Conservation (phyloP, 2,329 filamentous ascomycete species). For the Colletotrichum orchidophilum region DNA sequence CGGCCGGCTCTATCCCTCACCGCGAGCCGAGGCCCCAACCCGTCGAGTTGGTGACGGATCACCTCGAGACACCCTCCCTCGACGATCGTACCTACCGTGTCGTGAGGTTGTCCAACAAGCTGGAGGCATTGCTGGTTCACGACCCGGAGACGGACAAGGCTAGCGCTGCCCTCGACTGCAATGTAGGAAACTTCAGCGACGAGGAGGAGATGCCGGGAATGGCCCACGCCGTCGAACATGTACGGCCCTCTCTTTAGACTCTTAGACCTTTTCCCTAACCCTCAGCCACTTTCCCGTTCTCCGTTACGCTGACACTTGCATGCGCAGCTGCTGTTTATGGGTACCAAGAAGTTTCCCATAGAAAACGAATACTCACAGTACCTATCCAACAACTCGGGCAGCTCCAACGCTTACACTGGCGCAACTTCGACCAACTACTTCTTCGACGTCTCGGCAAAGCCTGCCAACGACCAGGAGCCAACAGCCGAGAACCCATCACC, state of each 20-base stretch:
- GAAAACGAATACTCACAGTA: constrained; percentile 98
- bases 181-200: constrained; percentile 96
- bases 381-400: constrained; percentile 87
- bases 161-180: constrained; percentile 92
- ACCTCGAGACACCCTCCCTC: constrained; percentile 82
- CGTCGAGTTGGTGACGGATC: constrained; percentile 67
- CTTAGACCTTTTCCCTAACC: neutral
- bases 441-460: constrained; percentile 90
- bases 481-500: constrained; percentile 66
- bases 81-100: constrained; percentile 91
- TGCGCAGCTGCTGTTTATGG: constrained; percentile 87
- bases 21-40: constrained; percentile 42
- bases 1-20: constrained; percentile 37
- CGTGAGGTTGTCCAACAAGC: constrained; percentile 82
- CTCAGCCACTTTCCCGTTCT: constrained; percentile 7
- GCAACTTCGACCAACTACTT: constrained; percentile 97
- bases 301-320: constrained; percentile 24
- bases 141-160: constrained; percentile 97
- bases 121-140: constrained; percentile 92
- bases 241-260: constrained; percentile 45
- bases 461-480: constrained; percentile 67
- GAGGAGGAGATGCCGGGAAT: constrained; percentile 90
- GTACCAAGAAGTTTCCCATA: constrained; percentile 94
- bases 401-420: constrained; percentile 95
- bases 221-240: constrained; percentile 95